Evolutionary conservation across 1,284 basidiomycete genomes (phyloP).

Genomic region (Thelephora terrestris): DNA sequence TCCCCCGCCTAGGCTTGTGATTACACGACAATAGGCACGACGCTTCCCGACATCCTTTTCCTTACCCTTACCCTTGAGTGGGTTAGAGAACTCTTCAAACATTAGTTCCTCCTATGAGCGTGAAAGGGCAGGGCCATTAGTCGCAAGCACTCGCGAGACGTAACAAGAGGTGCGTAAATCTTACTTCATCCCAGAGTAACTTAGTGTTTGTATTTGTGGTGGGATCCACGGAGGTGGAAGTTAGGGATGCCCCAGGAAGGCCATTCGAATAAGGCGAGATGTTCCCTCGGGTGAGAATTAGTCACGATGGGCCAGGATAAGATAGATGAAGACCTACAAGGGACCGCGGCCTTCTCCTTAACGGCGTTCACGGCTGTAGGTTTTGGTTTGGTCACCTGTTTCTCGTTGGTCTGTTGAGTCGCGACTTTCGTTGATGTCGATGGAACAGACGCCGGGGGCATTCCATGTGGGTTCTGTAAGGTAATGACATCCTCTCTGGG

Average conservation of each 20-base stretch:
- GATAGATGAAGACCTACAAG: slow-evolving; percentile 40
- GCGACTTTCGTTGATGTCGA: slow-evolving; percentile 21
- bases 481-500: slow-evolving; percentile 83
- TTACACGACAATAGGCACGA: slow-evolving; percentile 83
- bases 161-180: slow-evolving; percentile 8
- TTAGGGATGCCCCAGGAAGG: slow-evolving; percentile 86
- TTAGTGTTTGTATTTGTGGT: slow-evolving; percentile 61
- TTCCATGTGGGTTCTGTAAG: slow-evolving; percentile 78
- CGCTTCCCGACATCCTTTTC: slow-evolving; percentile 87
- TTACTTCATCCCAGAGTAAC: slow-evolving; percentile 81
- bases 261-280: slow-evolving; percentile 86
- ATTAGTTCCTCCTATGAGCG: slow-evolving; percentile 69
- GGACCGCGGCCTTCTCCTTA: slow-evolving; percentile 45
- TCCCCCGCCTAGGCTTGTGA: slow-evolving; percentile 81
- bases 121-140: background rate
- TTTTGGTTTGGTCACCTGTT: slow-evolving; percentile 26
- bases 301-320: slow-evolving; percentile 1
- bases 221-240: slow-evolving; percentile 84
- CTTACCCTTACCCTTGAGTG: slow-evolving; percentile 72
- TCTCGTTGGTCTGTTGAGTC: slow-evolving; percentile 22
- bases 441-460: slow-evolving; percentile 45
- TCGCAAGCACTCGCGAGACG: background rate
- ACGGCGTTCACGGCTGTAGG: slow-evolving; percentile 21
- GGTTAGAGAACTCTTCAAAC: slow-evolving; percentile 81
- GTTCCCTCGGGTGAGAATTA: slow-evolving; percentile 54